Base-by-base conservation (phyloP, 1,284 basidiomycete species). In the Xerocomus cyaneibrunnescens region DNA sequence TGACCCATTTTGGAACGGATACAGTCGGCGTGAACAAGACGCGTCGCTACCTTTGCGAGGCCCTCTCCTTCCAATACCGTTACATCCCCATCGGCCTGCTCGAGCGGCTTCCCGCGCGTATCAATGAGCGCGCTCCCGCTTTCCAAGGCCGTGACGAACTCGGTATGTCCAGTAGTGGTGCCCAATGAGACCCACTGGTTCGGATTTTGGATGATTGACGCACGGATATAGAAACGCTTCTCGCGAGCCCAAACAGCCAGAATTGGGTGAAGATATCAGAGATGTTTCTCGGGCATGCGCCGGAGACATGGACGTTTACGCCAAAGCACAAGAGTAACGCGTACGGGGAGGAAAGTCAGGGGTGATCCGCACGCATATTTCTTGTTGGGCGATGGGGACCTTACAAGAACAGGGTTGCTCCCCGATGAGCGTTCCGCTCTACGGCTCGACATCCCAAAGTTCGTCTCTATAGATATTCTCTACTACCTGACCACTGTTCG, bases 211-310 rank as follows among this genome's bases (percentile, higher is more conserved):
- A 2, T 14, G 10, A 43, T 42, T 58, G 51, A 59, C 27, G 27
- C 21, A 28, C 25, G 23, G 7, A 40, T 25, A 16, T 62, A 88
- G 91, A 95, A 76, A 93, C 92, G 1, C 73, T 98, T 9, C 74
- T 98, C 7, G 84, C 92, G 0, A 93, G 89, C 63, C 77, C 81
- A 2, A 84, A 89, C 62, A 86, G 87, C 56, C 76, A 80, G n/a
- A 94, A 98, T 68, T 99, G 96, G 96, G 89, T 98, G 47, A 92
- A 85, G 71, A 86, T 99, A 30, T 90, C 89, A 1, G 93, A 97
- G 70, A 95, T 98, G 91, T 98, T 92, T 81, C 76, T 89, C 13
- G 90, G 90, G 2, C 83, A 81, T 40, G 76, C 79, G 1, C 87
- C 85, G 0, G 82, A 85, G 23, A 73, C 75, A 31, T 88, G 84